Percentiles rank a stretch among this genome's conserved stretches.
Evolutionary conservation across 2,329 filamentous ascomycete genomes (phyloP).

Genomic region (Clarireedia monteithiana): DNA sequence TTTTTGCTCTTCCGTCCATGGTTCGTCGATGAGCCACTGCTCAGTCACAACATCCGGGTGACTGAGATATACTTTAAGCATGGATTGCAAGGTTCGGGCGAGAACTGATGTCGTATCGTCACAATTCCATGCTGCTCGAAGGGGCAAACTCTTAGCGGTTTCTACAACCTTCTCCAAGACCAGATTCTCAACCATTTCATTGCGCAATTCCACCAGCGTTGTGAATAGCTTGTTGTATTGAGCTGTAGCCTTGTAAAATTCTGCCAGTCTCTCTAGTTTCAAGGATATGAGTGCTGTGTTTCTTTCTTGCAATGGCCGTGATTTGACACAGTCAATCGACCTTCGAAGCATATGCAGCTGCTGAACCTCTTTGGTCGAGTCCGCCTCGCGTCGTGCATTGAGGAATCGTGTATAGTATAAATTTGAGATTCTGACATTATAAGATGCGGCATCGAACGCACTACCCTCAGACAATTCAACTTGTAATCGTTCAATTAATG

Average conservation of each 20-base stretch:
- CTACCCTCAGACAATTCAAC: slow-evolving; percentile 18
- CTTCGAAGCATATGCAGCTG: slow-evolving; percentile 48
- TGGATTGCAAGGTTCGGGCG: slow-evolving; percentile 49
- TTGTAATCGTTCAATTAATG: slow-evolving; percentile 46
- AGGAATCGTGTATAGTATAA: slow-evolving; percentile 60
- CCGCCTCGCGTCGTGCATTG: slow-evolving; percentile 38
- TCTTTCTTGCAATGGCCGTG: slow-evolving; percentile 45
- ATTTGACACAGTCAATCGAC: slow-evolving; percentile 55
- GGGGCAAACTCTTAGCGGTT: slow-evolving; percentile 41
- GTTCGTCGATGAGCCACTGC: slow-evolving; percentile 22
- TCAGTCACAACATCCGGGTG: slow-evolving; percentile 50
- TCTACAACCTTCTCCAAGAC: slow-evolving; percentile 46
- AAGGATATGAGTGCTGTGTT: slow-evolving; percentile 50
- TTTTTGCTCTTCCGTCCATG: slow-evolving; percentile 41
- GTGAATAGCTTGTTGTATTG: slow-evolving; percentile 49
- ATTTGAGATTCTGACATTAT: slow-evolving; percentile 61
- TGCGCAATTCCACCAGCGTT: slow-evolving; percentile 53
- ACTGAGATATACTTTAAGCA: slow-evolving; percentile 52
- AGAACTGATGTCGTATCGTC: slow-evolving; percentile 44
- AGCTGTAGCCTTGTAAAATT: slow-evolving; percentile 46
- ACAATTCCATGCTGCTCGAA: slow-evolving; percentile 45
- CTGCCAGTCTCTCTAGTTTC: slow-evolving; percentile 61
- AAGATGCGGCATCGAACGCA: slow-evolving; percentile 32
- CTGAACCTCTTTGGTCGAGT: slow-evolving; percentile 34
- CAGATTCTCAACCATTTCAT: slow-evolving; percentile 51